These are phyloP conservation scores for Globisporangium solare DNA, from an alignment of 352 stramenopile species.

Conservation along the genomic window DNA sequence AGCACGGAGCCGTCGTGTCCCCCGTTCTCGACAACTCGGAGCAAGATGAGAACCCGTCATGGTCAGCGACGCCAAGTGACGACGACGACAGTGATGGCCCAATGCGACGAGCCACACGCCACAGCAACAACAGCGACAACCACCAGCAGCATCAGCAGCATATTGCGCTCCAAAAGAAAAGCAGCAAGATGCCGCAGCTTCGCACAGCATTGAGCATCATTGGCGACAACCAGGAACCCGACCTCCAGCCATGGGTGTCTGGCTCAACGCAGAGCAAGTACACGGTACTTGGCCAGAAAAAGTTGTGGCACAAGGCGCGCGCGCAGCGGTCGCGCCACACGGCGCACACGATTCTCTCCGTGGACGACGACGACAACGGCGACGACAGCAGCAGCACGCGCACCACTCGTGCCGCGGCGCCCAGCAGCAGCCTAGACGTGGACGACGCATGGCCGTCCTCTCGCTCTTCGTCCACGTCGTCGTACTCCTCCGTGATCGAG, in stretches of 20 bases:
- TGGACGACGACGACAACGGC: slow-evolving; percentile 22
- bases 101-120: not conserved
- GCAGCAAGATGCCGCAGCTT: slow-evolving; percentile 8
- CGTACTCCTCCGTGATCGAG: slow-evolving; percentile 1
- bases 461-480: slow-evolving; percentile 7
- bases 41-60: slow-evolving; percentile 14
- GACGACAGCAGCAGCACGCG: slow-evolving; percentile 1
- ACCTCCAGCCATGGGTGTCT: slow-evolving; percentile 7
- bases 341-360: slow-evolving; percentile 36
- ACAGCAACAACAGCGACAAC: slow-evolving; percentile 10
- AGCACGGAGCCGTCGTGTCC: slow-evolving; percentile 44
- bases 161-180: slow-evolving; percentile 12
- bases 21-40: slow-evolving; percentile 41
- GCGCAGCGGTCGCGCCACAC: slow-evolving; percentile 25
- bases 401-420: too few species aligned
- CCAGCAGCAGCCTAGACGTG: not conserved
- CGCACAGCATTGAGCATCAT: not conserved
- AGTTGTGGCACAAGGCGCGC: slow-evolving; percentile 51
- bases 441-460: slow-evolving; percentile 18
- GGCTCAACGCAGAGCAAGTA: slow-evolving; percentile 23
- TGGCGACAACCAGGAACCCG: slow-evolving; percentile 32
- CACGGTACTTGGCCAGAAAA: slow-evolving; percentile 55
- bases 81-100: slow-evolving; percentile 2
- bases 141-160: slow-evolving; percentile 10
- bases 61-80: slow-evolving; percentile 4